Evolutionary conservation across 345 rosid species (phyloP).

Genomic region (Populus simonii): DNA sequence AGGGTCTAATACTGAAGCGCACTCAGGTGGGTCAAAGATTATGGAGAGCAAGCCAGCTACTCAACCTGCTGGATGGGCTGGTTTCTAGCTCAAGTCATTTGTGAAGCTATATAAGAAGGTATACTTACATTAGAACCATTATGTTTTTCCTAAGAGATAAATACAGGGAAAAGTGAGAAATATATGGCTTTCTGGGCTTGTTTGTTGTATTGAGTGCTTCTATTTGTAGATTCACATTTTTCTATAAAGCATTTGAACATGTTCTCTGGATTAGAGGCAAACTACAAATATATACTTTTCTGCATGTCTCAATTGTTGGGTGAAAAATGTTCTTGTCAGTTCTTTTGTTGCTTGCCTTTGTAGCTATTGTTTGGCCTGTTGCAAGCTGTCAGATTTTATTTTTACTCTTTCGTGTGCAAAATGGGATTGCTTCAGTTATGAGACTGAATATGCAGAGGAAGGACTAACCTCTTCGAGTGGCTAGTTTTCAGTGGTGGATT

Average conservation of each 20-base stretch:
- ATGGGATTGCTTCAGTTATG: neutral
- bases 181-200: slow-evolving; percentile 8
- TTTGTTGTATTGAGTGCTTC: slow-evolving; percentile 12
- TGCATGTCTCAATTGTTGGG: neutral
- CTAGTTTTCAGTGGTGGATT: neutral
- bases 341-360: neutral
- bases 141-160: neutral
- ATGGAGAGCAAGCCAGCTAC: slow-evolving; percentile 47
- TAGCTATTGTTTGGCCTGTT: neutral
- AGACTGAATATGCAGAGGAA: neutral
- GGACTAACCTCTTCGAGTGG: neutral
- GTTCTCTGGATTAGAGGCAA: neutral
- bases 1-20: slow-evolving; percentile 41
- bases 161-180: neutral
- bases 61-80: slow-evolving; percentile 99
- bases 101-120: neutral
- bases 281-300: neutral
- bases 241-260: neutral
- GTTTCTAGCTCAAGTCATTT: slow-evolving; percentile 48
- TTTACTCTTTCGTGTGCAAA: neutral
- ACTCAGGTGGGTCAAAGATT: slow-evolving; percentile 38
- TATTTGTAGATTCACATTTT: slow-evolving; percentile 4
- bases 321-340: neutral
- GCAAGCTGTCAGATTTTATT: neutral
- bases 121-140: neutral